Conservation (phyloP, 352 stramenopile genomes). For the Globisporangium barbulae region DNA sequence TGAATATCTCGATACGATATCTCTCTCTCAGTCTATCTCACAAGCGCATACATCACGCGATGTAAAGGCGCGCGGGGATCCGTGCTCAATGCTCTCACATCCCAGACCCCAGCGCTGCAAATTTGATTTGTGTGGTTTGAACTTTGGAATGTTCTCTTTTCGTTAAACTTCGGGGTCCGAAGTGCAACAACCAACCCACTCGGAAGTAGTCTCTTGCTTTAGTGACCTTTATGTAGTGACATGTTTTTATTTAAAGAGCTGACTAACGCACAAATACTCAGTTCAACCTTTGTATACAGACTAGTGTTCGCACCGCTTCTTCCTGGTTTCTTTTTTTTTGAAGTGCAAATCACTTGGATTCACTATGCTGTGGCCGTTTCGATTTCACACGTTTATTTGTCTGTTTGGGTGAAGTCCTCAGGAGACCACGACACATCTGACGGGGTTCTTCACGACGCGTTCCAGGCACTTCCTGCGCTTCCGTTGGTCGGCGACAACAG, state of each 20-base stretch:
- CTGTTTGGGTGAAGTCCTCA: not conserved
- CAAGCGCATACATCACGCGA: not conserved
- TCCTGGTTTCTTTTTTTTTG: conserved; percentile 1
- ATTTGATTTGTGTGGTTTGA: not conserved
- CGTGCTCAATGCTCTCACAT: no score
- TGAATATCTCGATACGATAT: not conserved
- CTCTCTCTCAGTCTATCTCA: not conserved
- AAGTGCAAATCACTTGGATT: not conserved
- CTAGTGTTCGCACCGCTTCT: not conserved
- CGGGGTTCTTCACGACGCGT: not conserved
- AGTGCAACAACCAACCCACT: not conserved
- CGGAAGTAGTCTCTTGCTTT: not conserved
- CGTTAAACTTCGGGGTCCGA: not conserved
- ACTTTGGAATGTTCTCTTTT: not conserved
- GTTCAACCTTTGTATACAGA: not conserved
- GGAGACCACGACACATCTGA: not conserved
- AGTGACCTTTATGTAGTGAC: not conserved
- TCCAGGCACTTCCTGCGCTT: conserved; percentile 1
- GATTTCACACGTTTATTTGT: not conserved
- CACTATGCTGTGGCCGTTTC: not conserved
- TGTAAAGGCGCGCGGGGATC: not conserved
- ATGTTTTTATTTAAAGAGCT: not conserved
- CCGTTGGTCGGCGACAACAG: not conserved
- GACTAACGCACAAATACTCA: not conserved
- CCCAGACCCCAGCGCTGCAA: not conserved